These are phyloP conservation scores for Plectosphaerella sp. DNA, from an alignment of 2,329 filamentous ascomycete genomes.

Conservation along the genomic window DNA sequence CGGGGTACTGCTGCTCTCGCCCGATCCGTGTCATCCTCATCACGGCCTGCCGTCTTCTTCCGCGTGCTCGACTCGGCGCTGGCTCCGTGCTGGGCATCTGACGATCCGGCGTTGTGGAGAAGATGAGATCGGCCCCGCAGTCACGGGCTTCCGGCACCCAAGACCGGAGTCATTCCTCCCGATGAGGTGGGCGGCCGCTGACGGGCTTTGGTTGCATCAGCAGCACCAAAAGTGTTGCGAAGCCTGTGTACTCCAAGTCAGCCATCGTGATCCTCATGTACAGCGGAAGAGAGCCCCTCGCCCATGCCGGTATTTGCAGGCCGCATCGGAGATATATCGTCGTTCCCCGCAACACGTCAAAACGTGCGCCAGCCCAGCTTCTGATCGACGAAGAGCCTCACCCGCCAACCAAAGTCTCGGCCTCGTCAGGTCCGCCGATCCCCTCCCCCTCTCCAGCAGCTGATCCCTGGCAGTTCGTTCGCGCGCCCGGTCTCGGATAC, in stretches of 20 bases:
- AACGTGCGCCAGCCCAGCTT: neutral
- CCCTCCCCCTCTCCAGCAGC: neutral
- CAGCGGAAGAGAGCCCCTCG: neutral
- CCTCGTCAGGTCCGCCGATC: conserved; percentile 1
- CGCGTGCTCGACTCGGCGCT: no score
- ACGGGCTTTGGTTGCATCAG: neutral
- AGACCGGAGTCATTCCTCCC: no score
- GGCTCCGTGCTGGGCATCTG: no score
- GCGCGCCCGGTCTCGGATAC: neutral
- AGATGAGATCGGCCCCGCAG: no score
- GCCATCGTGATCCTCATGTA: neutral
- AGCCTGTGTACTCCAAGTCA: neutral
- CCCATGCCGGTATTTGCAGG: neutral
- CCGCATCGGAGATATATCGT: neutral
- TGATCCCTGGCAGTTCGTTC: neutral
- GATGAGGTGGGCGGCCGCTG: no score
- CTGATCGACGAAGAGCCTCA: conserved; percentile 2
- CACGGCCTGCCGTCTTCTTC: no score
- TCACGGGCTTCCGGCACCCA: no score
- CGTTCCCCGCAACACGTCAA: neutral
- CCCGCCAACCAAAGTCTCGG: neutral
- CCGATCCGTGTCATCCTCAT: no score
- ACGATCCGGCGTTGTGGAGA: no score
- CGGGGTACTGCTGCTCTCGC: no score
- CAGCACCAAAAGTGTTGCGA: neutral